A percentile compares a stretch with the other conserved stretches of the same genome.
Evolutionary conservation across 306 rosid species (phyloP).

Genomic region (Cicer chorassanicum): DNA sequence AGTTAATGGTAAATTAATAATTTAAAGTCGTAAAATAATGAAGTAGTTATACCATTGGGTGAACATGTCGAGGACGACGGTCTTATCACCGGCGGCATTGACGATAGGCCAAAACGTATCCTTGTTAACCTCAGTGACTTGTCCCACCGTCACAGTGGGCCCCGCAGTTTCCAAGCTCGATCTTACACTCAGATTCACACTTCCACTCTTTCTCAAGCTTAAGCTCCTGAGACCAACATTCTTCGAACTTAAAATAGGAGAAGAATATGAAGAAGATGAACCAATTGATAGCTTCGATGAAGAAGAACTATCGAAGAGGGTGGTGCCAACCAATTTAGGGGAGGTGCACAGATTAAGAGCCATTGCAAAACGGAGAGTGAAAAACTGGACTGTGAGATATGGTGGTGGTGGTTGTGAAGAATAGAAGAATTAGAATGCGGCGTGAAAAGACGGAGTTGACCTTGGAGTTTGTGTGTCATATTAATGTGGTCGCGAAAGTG

Average conservation of each 20-base stretch:
- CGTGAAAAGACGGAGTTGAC: conserved; percentile 37
- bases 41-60: conserved; percentile 74
- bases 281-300: background rate
- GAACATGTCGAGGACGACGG: conserved; percentile 97
- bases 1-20: background rate
- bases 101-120: conserved; percentile 99
- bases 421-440: background rate
- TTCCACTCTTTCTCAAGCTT: conserved; percentile 34
- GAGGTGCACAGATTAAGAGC: conserved; percentile 57
- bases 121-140: conserved; percentile 88
- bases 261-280: conserved; percentile 30
- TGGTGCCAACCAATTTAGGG: conserved; percentile 41
- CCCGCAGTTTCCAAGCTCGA: conserved; percentile 76
- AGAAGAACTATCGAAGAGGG: conserved; percentile 39
- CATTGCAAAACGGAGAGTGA: conserved; percentile 46
- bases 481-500: background rate
- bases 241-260: background rate
- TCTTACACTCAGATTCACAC: conserved; percentile 47
- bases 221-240: background rate
- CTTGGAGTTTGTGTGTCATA: conserved; percentile 23
- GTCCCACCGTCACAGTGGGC: conserved; percentile 67
- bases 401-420: background rate
- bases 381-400: conserved; percentile 4
- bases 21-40: background rate
- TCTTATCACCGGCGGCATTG: conserved; percentile 83